Base-by-base conservation (phyloP, 345 rosid species). In the Theobroma cacao region DNA sequence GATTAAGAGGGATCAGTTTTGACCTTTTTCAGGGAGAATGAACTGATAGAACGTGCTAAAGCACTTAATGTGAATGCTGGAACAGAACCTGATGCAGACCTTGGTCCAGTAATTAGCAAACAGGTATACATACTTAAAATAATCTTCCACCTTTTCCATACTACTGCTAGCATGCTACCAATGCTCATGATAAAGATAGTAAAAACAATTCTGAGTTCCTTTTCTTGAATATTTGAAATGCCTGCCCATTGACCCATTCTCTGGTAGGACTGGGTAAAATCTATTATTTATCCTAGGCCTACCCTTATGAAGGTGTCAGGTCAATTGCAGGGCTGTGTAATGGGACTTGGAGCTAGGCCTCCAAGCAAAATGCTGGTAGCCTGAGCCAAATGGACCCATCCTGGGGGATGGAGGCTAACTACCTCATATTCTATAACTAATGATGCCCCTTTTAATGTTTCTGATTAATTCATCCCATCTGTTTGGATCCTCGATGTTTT, bases 31-130 rank as follows among this genome's bases (percentile, higher is more conserved):
- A 92, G 99, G 99, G 92, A 85, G 85, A 87, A 86, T 11, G 82
- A 93, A 90, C 86, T 94, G 28, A 87, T 89, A 24, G 94, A 92
- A 79, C 84, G 75, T 80, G 98, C 99, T 0, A 92, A 94, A 81
- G 80, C 88, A 78, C 91, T 96, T 28, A 96, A 93, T 89, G 99
- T 96, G 84, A 91, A 84, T 80, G 86, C 94, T 60, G 99, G 99
- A 77, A 85, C 82, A 72, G 98, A 87, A 69, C 92, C 97, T 50
- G 95, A 89, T 82, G 91, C 97, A 65, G 98, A 96, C 85, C 92
- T 96, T 7, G 98, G 99, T 79, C 99, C 99, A 63, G 94, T 96
- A 6, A 96, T 96, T 76, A 96, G 97, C 81, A 96, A 89, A 77
- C 90, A 94, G 93, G 98, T 93, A 79, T 74, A 15, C 15, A 1